Conservation (phyloP, 2,329 filamentous ascomycete species). For the Calonectria montana region DNA sequence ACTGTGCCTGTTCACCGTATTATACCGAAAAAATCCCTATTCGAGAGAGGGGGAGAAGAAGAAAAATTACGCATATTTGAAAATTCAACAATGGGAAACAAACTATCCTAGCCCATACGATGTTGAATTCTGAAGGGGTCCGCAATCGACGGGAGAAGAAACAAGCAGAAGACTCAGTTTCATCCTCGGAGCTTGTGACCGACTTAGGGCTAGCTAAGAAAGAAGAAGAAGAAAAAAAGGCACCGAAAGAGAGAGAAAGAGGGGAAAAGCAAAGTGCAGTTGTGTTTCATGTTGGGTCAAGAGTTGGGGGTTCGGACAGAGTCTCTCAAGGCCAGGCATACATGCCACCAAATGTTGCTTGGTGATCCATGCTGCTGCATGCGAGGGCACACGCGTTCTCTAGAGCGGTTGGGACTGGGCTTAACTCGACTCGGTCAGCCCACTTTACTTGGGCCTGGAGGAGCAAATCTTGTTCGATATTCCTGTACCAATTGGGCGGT, state of each 20-base stretch:
- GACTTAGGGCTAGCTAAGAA: constrained; percentile 2
- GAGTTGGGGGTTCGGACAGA: background rate
- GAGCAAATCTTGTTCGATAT: constrained; percentile 2
- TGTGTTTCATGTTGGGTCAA: constrained; percentile 15
- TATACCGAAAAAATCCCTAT: background rate
- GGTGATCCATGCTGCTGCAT: constrained; percentile 12
- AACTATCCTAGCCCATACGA: background rate
- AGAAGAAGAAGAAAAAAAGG: background rate
- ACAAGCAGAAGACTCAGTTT: background rate
- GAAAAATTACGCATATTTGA: background rate
- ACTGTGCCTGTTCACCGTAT: too few species aligned
- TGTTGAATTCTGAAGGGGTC: background rate
- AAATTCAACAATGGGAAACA: background rate
- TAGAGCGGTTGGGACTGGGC: background rate
- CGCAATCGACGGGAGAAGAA: constrained; percentile 1
- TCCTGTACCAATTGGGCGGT: constrained; percentile 4
- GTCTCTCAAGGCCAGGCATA: background rate
- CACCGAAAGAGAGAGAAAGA: background rate
- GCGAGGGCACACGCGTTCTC: constrained; percentile 13
- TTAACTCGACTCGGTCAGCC: background rate
- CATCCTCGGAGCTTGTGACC: background rate
- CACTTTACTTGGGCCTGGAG: background rate
- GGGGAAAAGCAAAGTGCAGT: constrained; percentile 1
- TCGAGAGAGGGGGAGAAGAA: background rate
- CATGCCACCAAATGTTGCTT: background rate